Conservation (phyloP, 257 asterid species). For the Gentiana dahurica region DNA sequence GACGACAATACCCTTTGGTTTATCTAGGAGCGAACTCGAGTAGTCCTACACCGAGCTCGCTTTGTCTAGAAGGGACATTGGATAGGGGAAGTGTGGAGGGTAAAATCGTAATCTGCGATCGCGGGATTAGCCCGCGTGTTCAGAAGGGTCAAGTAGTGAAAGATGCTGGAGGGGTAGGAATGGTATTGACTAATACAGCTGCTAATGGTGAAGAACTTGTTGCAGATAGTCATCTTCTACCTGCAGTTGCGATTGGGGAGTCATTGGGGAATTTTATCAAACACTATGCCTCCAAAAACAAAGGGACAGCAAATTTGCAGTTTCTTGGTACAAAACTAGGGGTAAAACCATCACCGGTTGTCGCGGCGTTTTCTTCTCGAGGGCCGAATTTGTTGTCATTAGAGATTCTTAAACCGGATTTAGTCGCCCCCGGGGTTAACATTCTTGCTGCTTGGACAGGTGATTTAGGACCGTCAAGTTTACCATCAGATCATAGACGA, state of each 20-base stretch:
- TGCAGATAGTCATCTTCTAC: constrained; percentile 82
- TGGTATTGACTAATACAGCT: constrained; percentile 70
- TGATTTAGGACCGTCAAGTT: constrained; percentile 63
- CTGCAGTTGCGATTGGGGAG: constrained; percentile 80
- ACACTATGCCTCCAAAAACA: constrained; percentile 28
- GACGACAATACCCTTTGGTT: constrained; percentile 38
- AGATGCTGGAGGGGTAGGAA: constrained; percentile 82
- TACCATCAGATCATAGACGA: constrained; percentile 57
- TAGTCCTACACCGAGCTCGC: constrained; percentile 61
- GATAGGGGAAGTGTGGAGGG: constrained; percentile 54
- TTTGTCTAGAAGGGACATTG: constrained; percentile 77
- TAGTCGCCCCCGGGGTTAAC: constrained; percentile 92
- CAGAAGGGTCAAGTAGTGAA: constrained; percentile 91
- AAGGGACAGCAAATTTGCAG: constrained; percentile 46
- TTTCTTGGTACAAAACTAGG: constrained; percentile 66
- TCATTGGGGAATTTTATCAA: constrained; percentile 44
- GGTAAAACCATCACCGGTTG: constrained; percentile 73
- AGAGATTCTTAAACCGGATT: constrained; percentile 74
- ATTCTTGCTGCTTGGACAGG: constrained; percentile 93
- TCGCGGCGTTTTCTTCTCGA: constrained; percentile 87
- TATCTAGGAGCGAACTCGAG: constrained; percentile 63
- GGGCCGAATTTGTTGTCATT: constrained; percentile 73
- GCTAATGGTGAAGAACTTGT: constrained; percentile 82
- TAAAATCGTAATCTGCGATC: constrained; percentile 76
- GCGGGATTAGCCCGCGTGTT: constrained; percentile 84